phyloP scores from a whole-genome alignment of 2,329 filamentous ascomycete species.

The Ilyonectria mors-panacis region DNA sequence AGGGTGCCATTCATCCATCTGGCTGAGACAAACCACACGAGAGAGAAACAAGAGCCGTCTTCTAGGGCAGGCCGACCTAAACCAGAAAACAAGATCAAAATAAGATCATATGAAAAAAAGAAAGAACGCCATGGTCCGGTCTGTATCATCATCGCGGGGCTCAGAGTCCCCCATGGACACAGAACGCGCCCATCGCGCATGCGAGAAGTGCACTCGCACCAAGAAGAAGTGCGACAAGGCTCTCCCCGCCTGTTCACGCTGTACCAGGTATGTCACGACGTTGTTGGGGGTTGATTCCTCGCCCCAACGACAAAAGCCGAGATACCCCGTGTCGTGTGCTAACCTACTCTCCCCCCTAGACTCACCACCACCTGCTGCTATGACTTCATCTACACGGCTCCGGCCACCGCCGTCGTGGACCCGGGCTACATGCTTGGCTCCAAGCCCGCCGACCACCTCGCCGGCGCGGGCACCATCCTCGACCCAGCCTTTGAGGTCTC shows the following conservation, averaged over 20 bases:
- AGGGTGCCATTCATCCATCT: background rate
- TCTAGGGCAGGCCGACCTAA: background rate
- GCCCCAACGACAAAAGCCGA: background rate
- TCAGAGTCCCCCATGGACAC: constrained; percentile 51
- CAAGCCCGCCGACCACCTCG: constrained; percentile 36
- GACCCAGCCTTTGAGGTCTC: constrained; percentile 54
- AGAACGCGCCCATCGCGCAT: constrained; percentile 54
- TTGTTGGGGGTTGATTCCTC: background rate
- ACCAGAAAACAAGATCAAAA: constrained; percentile 2
- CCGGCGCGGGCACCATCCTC: constrained; percentile 45
- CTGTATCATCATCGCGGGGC: constrained; percentile 46
- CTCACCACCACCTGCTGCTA: constrained; percentile 53
- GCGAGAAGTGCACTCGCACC: constrained; percentile 56
- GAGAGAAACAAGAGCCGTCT: background rate
- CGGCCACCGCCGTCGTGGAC: constrained; percentile 52
- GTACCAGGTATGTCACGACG: constrained; percentile 48
- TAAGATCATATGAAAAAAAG: constrained; percentile 29
- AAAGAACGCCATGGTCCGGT: constrained; percentile 43
- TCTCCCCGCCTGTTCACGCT: constrained; percentile 53
- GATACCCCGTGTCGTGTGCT: background rate
- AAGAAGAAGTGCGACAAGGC: constrained; percentile 59
- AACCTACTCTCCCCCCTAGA: constrained; percentile 30
- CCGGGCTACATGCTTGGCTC: constrained; percentile 46
- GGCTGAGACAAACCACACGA: background rate
- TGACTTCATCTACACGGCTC: constrained; percentile 56